Evolutionary conservation across 495 filamentous ascomycete genomes (phyloP), one percentile per base, ranked within the genome.

Genomic region (Diplogelasinospora grovesii): DNA sequence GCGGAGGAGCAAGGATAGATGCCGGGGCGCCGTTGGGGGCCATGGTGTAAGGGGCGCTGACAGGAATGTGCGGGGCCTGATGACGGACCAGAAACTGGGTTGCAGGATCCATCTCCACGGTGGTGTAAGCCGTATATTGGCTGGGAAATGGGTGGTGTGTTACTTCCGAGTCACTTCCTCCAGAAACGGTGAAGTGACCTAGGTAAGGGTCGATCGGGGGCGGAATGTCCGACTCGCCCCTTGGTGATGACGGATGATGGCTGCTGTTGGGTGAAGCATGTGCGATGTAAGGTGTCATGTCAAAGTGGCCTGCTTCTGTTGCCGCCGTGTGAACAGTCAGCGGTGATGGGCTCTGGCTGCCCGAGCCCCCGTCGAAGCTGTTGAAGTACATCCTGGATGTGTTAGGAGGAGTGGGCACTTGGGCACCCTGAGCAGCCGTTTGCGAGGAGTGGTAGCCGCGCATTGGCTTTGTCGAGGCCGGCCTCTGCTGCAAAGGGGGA

Each of bases 391-490:
- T 57, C 20, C 57, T 60, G 32, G 66, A 65, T 5, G 65, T 60
- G 34, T 51, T 53, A 22, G 68, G 68, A 34, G 69, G 68, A 3
- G 69, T 70, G 14, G 59, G 67, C 23, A 59, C 56, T 36, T 69
- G 66, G 8, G 65, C 19, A 14, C 57, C 49, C 34, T 60, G 37
- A 42, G 61, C 40, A 1, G 56, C 21, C 11, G 39, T 22, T 45
- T 64, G 54, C 15, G 56, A 43, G 15, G 40, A 30, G 24, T 50
- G 50, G 42, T 66, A 68, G 5, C 52, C 28, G 22, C 57, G 52
- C 48, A 56, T 45, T 6, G 58, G 46, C 45, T 69, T 70, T 11
- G 54, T 22, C 14, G 57, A 41, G n/a, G n/a, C n/a, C 15, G 47
- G 41, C 41, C 61, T 61, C 37, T 67, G 63, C 39, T 55, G 55